A percentile compares a stretch with the other conserved stretches of the same genome.
These are phyloP conservation scores for Thraustotheca clavata DNA, from an alignment of 352 stramenopile genomes.

Conservation along the genomic window DNA sequence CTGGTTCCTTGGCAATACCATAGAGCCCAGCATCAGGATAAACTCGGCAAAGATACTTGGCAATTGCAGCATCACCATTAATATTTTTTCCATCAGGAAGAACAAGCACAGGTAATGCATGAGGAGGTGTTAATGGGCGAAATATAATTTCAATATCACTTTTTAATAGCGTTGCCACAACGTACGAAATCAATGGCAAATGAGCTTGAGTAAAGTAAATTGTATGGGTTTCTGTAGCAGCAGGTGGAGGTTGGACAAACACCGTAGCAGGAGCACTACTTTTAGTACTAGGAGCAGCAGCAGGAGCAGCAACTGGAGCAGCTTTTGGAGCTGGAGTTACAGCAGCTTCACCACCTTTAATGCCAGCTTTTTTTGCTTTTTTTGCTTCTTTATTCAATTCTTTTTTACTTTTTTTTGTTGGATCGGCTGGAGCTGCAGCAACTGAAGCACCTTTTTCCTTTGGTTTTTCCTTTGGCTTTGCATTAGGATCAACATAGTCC, in stretches of 20 bases:
- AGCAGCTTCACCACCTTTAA: constrained; percentile 40
- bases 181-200: constrained; percentile 54
- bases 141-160: constrained; percentile 47
- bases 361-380: constrained; percentile 68
- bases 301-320: constrained; percentile 18
- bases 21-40: constrained; percentile 42
- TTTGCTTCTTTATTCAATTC: constrained; percentile 85
- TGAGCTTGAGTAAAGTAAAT: constrained; percentile 48
- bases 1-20: constrained; percentile 42
- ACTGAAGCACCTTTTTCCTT: constrained; percentile 21
- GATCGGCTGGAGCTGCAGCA: constrained; percentile 27
- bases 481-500: constrained; percentile 48
- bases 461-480: constrained; percentile 56
- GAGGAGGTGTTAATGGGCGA: constrained; percentile 30
- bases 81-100: constrained; percentile 32
- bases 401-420: constrained; percentile 78
- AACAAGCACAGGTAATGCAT: constrained; percentile 47
- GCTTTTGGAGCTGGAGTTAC: not conserved
- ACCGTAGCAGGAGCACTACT: constrained; percentile 29
- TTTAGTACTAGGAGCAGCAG: not conserved
- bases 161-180: constrained; percentile 51
- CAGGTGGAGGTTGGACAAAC: constrained; percentile 14
- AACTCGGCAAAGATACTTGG: constrained; percentile 51
- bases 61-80: constrained; percentile 70
- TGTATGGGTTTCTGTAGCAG: constrained; percentile 34